These are phyloP conservation scores for Isabelozyma rhagii DNA, from an alignment of 805 yeast genomes.

Conservation along the genomic window DNA sequence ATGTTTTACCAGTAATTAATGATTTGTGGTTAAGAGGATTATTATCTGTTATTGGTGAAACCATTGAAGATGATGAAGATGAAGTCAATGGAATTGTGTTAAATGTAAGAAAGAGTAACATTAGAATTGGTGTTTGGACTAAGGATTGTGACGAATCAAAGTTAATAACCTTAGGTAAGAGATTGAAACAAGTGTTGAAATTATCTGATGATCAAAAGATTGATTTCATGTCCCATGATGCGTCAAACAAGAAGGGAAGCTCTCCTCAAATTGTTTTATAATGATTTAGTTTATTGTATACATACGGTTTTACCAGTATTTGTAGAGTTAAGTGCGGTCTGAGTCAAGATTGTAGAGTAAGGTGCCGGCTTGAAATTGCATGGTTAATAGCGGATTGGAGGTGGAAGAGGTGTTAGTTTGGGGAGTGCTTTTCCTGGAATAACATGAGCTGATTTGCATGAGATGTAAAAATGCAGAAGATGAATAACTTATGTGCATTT, in stretches of 20 bases:
- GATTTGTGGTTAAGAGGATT: slow-evolving; percentile 90
- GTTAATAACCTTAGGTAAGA: slow-evolving; percentile 74
- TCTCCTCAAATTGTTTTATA: slow-evolving; percentile 30
- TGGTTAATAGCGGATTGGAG: no score
- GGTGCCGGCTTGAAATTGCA: no score
- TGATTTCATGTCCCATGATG: slow-evolving; percentile 75
- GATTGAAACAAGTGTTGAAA: slow-evolving; percentile 81
- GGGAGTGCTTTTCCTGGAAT: neutral
- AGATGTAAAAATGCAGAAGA: no score
- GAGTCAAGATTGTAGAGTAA: neutral
- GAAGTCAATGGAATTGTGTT: slow-evolving; percentile 94
- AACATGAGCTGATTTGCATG: no score
- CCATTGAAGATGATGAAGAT: slow-evolving; percentile 77
- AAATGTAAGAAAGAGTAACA: slow-evolving; percentile 77
- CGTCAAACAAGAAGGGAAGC: slow-evolving; percentile 39
- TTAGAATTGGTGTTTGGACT: slow-evolving; percentile 92
- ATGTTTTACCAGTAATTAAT: slow-evolving; percentile 60
- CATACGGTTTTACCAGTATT: neutral
- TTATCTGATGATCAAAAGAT: slow-evolving; percentile 70
- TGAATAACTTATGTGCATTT: no score
- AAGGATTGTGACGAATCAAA: slow-evolving; percentile 64
- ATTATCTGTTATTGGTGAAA: slow-evolving; percentile 91
- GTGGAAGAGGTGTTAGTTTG: no score
- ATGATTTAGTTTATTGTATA: neutral
- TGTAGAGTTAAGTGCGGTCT: neutral